phyloP scores from a whole-genome alignment of 495 filamentous ascomycete genomes.

The Trichocladium uniseriatum region DNA sequence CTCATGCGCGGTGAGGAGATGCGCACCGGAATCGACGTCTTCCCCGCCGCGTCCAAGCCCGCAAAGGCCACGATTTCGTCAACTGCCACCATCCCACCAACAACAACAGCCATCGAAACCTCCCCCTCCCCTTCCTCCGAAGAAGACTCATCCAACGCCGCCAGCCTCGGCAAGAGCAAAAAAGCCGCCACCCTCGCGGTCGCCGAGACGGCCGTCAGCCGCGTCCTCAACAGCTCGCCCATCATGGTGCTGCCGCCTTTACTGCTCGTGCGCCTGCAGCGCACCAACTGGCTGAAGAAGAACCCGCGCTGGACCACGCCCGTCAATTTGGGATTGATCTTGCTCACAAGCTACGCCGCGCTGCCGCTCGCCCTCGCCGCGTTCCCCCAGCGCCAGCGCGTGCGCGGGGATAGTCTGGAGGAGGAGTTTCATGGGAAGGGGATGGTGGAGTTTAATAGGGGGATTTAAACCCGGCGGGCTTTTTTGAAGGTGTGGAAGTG shows the following conservation, averaged over 20 bases:
- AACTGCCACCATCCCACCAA: background rate
- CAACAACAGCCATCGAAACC: background rate
- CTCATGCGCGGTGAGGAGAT: constrained; percentile 97
- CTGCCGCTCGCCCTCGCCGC: constrained; percentile 79
- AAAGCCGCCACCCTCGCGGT: constrained; percentile 83
- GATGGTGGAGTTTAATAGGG: constrained; percentile 82
- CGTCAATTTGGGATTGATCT: constrained; percentile 74
- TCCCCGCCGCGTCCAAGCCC: constrained; percentile 52
- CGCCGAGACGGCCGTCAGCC: constrained; percentile 77
- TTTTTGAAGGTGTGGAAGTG: no score
- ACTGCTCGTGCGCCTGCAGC: constrained; percentile 72
- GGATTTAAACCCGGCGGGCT: no score
- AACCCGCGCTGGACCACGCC: constrained; percentile 65
- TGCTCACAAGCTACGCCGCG: constrained; percentile 72
- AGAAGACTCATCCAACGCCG: background rate
- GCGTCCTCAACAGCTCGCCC: constrained; percentile 86
- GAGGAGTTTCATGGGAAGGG: constrained; percentile 70
- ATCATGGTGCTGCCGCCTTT: constrained; percentile 94
- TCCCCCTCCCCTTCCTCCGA: background rate
- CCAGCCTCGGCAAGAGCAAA: constrained; percentile 72
- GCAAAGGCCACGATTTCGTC: background rate
- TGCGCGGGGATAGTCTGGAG: constrained; percentile 64
- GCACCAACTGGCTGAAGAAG: constrained; percentile 60
- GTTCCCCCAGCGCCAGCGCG: constrained; percentile 82
- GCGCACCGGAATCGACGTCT: constrained; percentile 87